Conservation (phyloP, 345 rosid species). For the Brassica nigra region DNA sequence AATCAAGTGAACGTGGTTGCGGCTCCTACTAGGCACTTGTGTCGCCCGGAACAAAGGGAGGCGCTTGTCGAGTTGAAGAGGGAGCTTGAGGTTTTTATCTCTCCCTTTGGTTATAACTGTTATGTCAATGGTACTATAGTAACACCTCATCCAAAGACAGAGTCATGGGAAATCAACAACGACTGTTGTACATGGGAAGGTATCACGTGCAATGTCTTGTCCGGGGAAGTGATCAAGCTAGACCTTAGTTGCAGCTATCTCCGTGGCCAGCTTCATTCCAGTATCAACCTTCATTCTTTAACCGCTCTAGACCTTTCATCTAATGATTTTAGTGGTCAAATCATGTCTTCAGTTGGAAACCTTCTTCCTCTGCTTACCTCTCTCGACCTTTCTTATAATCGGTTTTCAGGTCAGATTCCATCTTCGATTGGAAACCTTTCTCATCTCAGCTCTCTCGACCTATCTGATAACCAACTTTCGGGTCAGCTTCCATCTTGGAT, state of each 20-base stretch:
- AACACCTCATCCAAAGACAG: neutral
- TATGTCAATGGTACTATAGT: neutral
- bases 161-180: neutral
- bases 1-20: neutral
- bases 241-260: neutral
- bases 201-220: neutral
- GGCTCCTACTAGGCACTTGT: neutral
- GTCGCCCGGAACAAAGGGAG: neutral
- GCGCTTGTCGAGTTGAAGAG: neutral
- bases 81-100: neutral
- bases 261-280: neutral
- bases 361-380: neutral
- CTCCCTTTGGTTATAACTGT: neutral
- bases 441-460: neutral
- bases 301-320: neutral
- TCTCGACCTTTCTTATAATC: neutral
- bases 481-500: neutral
- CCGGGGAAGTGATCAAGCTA: neutral
- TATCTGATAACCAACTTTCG: neutral
- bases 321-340: neutral
- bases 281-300: neutral
- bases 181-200: neutral
- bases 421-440: neutral
- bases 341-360: neutral
- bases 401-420: neutral